Conservation (phyloP, 345 rosid genomes). For the Pugionium dolabratum region DNA sequence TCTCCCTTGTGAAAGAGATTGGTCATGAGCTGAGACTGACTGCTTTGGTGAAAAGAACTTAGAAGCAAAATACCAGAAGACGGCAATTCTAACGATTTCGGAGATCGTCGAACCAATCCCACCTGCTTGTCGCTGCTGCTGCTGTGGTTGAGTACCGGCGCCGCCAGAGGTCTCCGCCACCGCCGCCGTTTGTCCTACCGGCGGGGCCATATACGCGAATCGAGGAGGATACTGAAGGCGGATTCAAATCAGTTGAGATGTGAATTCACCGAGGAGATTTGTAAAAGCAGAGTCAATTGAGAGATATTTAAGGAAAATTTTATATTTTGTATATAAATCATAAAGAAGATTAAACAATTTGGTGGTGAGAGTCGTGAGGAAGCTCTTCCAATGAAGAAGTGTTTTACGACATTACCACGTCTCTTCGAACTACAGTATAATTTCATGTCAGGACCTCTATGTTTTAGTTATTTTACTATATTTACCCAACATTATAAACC, state of each 20-base stretch:
- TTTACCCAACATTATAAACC: neutral
- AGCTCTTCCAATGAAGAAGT: constrained; percentile 33
- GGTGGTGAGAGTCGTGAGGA: constrained; percentile 26
- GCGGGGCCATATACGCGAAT: constrained; percentile 60
- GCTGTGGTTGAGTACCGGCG: constrained; percentile 46
- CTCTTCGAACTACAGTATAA: neutral
- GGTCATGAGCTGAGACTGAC: constrained; percentile 57
- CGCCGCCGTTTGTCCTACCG: constrained; percentile 56
- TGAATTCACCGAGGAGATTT: constrained; percentile 16
- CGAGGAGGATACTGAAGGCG: constrained; percentile 18
- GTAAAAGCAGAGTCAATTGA: constrained; percentile 19
- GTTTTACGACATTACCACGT: constrained; percentile 18
- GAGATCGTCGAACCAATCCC: constrained; percentile 71
- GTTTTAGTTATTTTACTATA: neutral
- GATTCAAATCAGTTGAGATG: constrained; percentile 34
- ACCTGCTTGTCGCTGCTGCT: constrained; percentile 42
- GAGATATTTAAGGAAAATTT: constrained; percentile 21
- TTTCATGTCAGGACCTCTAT: constrained; percentile 2
- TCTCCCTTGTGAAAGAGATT: constrained; percentile 88
- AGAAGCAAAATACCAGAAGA: constrained; percentile 93
- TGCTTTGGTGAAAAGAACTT: constrained; percentile 81
- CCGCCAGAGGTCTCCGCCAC: constrained; percentile 51
- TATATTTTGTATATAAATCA: neutral
- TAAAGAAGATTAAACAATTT: neutral
- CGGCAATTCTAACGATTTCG: constrained; percentile 80